phyloP scores from a whole-genome alignment of 2,329 filamentous ascomycete genomes.

The Penicillium sp. region DNA sequence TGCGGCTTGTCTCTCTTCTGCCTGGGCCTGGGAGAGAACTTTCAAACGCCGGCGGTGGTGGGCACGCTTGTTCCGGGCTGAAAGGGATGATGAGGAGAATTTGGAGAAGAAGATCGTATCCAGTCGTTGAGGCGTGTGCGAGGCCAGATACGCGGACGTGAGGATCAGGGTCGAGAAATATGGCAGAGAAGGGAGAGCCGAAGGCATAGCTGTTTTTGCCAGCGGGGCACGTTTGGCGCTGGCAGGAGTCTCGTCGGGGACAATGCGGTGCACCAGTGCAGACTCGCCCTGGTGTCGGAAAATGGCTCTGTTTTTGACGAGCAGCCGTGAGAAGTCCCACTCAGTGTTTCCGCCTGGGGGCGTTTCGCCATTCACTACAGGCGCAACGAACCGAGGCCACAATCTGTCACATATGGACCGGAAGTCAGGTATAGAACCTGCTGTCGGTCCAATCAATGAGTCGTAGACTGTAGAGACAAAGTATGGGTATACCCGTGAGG shows the following conservation, averaged over 20 bases:
- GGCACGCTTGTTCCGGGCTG: constrained; percentile 44
- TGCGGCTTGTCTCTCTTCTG: constrained; percentile 33
- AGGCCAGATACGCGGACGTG: constrained; percentile 48
- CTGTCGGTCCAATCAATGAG: constrained; percentile 74
- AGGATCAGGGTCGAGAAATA: constrained; percentile 49
- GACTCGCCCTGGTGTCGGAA: constrained; percentile 48
- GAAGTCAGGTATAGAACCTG: constrained; percentile 74
- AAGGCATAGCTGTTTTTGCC: constrained; percentile 25
- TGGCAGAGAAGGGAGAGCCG: constrained; percentile 39
- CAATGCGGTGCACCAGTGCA: constrained; percentile 42
- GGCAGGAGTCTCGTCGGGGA: constrained; percentile 29
- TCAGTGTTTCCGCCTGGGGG: constrained; percentile 49
- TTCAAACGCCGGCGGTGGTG: constrained; percentile 44
- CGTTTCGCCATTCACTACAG: constrained; percentile 66
- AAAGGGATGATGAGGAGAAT: constrained; percentile 44
- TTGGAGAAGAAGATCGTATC: constrained; percentile 52
- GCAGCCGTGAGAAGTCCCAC: constrained; percentile 78
- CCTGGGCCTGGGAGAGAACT: constrained; percentile 39
- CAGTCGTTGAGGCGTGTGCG: constrained; percentile 46
- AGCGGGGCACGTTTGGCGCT: constrained; percentile 19
- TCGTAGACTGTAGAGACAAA: constrained; percentile 87
- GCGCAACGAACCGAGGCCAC: constrained; percentile 81
- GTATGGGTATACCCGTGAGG: constrained; percentile 52
- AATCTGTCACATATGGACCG: constrained; percentile 66
- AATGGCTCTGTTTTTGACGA: constrained; percentile 54